A percentile compares a stretch with the other conserved stretches of the same genome.
Evolutionary conservation across 495 filamentous ascomycete genomes (phyloP).

Genomic region (Aspergillus carlsbadensis): DNA sequence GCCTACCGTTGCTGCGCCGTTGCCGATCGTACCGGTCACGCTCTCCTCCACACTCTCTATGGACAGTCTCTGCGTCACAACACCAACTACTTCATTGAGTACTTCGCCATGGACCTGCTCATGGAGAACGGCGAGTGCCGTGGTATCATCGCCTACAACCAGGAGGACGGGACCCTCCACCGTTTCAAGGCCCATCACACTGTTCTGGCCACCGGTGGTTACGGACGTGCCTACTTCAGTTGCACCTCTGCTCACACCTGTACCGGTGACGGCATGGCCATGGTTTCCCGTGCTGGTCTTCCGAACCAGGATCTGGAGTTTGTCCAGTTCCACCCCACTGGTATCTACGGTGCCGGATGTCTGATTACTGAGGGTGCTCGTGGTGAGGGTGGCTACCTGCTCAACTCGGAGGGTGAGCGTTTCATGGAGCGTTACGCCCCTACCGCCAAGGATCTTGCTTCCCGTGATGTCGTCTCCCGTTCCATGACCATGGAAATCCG

Average conservation of each 20-base stretch:
- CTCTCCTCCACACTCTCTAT: slow-evolving; percentile 95
- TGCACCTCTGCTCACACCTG: slow-evolving; percentile 98
- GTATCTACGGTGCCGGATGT: slow-evolving; percentile 98
- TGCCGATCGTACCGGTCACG: slow-evolving; percentile 93
- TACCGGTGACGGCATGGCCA: slow-evolving; percentile 97
- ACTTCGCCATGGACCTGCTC: slow-evolving; percentile 91
- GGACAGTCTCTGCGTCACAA: slow-evolving; percentile 95
- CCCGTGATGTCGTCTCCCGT: slow-evolving; percentile 89
- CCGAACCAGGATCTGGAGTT: slow-evolving; percentile 99
- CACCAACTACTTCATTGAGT: slow-evolving; percentile 99
- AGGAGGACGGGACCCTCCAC: slow-evolving; percentile 96
- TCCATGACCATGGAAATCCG: slow-evolving; percentile 98
- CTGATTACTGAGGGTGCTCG: slow-evolving; percentile 97
- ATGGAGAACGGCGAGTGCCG: slow-evolving; percentile 97
- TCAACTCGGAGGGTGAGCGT: slow-evolving; percentile 95
- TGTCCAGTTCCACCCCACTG: slow-evolving; percentile 98
- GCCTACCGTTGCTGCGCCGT: slow-evolving; percentile 95
- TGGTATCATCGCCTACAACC: slow-evolving; percentile 94
- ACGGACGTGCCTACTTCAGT: slow-evolving; percentile 95
- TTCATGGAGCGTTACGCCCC: slow-evolving; percentile 99
- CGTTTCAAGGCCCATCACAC: slow-evolving; percentile 94
- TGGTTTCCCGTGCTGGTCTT: slow-evolving; percentile 95
- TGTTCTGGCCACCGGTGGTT: slow-evolving; percentile 92
- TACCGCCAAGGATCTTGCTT: slow-evolving; percentile 93
- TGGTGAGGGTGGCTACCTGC: slow-evolving; percentile 96